Evolutionary conservation across 345 rosid species (phyloP).

Genomic region (Brassica juncea): DNA sequence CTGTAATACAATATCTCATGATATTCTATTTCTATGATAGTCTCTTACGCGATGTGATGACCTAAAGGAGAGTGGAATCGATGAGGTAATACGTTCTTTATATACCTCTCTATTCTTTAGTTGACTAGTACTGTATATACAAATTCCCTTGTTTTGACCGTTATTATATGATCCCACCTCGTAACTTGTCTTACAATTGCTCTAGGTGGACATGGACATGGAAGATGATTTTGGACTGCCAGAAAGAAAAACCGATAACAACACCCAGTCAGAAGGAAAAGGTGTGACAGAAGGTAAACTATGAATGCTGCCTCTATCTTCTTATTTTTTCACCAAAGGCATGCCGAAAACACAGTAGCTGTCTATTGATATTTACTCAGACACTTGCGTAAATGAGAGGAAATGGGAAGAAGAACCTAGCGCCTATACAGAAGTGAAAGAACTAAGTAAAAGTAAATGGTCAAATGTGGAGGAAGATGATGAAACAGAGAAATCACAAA

Average conservation of each 20-base stretch:
- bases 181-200: slow-evolving; percentile 29
- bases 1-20: slow-evolving; percentile 8
- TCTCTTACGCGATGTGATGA: slow-evolving; percentile 77
- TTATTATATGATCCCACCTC: slow-evolving; percentile 1
- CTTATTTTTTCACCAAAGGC: neutral
- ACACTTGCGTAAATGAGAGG: slow-evolving; percentile 39
- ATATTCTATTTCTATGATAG: slow-evolving; percentile 51
- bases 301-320: neutral
- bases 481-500: slow-evolving; percentile 43
- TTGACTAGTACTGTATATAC: neutral
- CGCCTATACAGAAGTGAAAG: slow-evolving; percentile 54
- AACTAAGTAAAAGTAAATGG: slow-evolving; percentile 85
- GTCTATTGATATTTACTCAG: slow-evolving; percentile 33
- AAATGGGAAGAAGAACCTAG: slow-evolving; percentile 57
- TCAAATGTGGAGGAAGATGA: slow-evolving; percentile 70
- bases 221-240: slow-evolving; percentile 63
- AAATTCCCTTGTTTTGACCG: slow-evolving; percentile 21
- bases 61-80: slow-evolving; percentile 74
- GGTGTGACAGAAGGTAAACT: slow-evolving; percentile 52
- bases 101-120: slow-evolving; percentile 1
- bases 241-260: slow-evolving; percentile 48
- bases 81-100: slow-evolving; percentile 60
- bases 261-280: slow-evolving; percentile 28
- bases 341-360: neutral
- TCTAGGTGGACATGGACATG: slow-evolving; percentile 95